A percentile compares a stretch with the other conserved stretches of the same genome.
phyloP scores from a whole-genome alignment of 495 filamentous ascomycete genomes.

The Staphylotrichum tortipilum region DNA sequence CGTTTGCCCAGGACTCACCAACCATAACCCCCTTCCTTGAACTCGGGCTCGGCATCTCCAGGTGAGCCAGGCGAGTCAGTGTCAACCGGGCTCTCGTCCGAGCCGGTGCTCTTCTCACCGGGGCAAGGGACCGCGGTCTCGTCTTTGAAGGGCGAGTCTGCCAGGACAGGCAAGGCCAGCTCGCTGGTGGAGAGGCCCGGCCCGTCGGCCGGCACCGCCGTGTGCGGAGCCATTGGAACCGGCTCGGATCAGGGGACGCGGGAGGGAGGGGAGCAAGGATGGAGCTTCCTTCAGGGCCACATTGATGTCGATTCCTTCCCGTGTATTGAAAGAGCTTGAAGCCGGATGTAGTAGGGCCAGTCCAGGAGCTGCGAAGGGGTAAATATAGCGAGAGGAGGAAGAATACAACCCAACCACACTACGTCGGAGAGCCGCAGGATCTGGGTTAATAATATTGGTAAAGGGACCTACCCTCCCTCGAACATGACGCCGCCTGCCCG shows the following conservation, averaged over 20 bases:
- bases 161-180: background rate
- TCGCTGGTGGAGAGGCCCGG: background rate
- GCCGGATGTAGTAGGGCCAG: no score
- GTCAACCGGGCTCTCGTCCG: conserved; percentile 14
- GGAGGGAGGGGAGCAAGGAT: no score
- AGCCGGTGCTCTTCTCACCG: conserved; percentile 6
- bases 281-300: no score
- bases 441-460: background rate
- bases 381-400: background rate
- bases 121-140: background rate
- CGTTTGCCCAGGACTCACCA: conserved; percentile 25
- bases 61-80: conserved; percentile 19
- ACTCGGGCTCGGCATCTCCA: conserved; percentile 20
- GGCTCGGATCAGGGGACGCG: no score
- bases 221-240: background rate
- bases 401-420: background rate
- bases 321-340: no score
- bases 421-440: background rate
- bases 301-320: no score
- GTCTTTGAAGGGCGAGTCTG: background rate
- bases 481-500: background rate
- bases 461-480: background rate
- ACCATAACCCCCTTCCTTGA: conserved; percentile 40
- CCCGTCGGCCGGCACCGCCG: background rate
- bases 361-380: background rate